A percentile compares a stretch with the other conserved stretches of the same genome.
Evolutionary conservation across 257 asterid species (phyloP).

Genomic region (Avicennia marina): DNA sequence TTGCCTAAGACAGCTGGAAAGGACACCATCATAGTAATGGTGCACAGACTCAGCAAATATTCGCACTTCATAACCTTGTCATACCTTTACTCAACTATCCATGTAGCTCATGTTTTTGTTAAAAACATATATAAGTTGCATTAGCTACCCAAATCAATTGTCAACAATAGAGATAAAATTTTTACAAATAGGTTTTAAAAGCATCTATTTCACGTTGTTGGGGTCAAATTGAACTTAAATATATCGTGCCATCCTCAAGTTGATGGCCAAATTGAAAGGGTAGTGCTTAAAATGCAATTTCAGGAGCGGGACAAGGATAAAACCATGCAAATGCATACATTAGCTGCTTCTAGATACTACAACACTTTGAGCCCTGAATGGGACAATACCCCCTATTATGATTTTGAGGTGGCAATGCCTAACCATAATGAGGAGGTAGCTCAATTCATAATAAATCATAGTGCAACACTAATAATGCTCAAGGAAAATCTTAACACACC

Average conservation of each 20-base stretch:
- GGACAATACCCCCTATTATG: too few species aligned
- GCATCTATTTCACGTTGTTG: background rate
- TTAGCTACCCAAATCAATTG: background rate
- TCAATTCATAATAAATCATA: too few species aligned
- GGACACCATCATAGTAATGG: background rate
- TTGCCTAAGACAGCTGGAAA: background rate
- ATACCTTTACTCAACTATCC: background rate
- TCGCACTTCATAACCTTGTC: background rate
- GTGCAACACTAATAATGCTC: too few species aligned
- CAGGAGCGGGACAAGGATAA: too few species aligned
- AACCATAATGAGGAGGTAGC: too few species aligned
- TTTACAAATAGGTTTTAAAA: background rate
- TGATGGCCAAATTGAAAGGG: constrained; percentile 11
- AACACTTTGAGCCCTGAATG: too few species aligned
- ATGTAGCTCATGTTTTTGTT: background rate
- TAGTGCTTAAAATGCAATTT: too few species aligned
- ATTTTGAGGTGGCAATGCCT: too few species aligned
- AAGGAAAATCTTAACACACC: too few species aligned
- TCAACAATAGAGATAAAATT: background rate
- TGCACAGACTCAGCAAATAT: constrained; percentile 2
- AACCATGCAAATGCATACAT: too few species aligned
- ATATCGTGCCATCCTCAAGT: constrained; percentile 11
- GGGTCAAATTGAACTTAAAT: background rate
- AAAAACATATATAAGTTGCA: background rate
- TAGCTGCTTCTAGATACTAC: too few species aligned